These are phyloP conservation scores for Bolboschoenoplectus hybrid DNA, from an alignment of 202 grass and related monocot genomes.

Conservation along the genomic window DNA sequence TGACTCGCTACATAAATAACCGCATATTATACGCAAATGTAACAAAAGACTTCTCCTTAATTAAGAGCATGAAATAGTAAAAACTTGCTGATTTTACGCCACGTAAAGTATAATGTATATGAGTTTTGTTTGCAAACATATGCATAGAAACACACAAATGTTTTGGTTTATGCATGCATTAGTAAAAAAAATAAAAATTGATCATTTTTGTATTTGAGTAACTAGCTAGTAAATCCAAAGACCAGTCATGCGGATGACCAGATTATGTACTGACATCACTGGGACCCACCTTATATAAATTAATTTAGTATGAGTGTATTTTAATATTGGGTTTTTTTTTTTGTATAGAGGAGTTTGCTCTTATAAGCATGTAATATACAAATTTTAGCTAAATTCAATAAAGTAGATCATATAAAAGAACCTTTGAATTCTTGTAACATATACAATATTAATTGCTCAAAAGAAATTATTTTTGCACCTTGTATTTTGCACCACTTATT, in stretches of 20 bases:
- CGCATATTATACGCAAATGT: background rate
- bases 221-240: constrained; percentile 15
- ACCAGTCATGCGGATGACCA: constrained; percentile 10
- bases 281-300: background rate
- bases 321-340: background rate
- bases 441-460: background rate
- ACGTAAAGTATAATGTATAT: constrained; percentile 23
- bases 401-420: background rate
- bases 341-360: background rate
- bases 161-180: constrained; percentile 15
- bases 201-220: background rate
- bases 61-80: background rate
- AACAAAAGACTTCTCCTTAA: background rate
- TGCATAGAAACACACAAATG: constrained; percentile 15
- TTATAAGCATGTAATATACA: background rate
- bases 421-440: background rate
- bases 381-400: background rate
- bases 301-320: background rate
- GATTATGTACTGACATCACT: background rate
- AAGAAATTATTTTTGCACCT: no score
- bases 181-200: background rate
- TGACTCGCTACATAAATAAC: background rate
- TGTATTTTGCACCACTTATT: no score
- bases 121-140: background rate
- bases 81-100: constrained; percentile 28